Evolutionary conservation across 1,284 basidiomycete species (phyloP).

Genomic region (Leccinum pachyderme): DNA sequence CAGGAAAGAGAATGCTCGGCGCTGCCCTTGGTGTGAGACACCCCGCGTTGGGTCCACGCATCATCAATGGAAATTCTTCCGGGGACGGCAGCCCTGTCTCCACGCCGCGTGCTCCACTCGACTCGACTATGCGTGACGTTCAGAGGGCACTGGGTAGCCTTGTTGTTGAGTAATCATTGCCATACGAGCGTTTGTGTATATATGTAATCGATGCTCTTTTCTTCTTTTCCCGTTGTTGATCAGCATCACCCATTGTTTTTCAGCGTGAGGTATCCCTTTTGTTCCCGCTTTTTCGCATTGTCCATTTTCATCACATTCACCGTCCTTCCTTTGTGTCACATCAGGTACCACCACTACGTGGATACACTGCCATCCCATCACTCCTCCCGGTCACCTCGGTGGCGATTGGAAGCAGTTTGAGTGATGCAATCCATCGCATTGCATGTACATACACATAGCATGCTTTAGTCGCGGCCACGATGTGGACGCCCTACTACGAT

Average conservation of each 20-base stretch:
- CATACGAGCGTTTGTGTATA: slow-evolving; percentile 18
- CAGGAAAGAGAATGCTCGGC: slow-evolving; percentile 81
- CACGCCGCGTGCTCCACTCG: slow-evolving; percentile 42
- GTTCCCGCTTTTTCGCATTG: slow-evolving; percentile 12
- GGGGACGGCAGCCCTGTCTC: slow-evolving; percentile 21
- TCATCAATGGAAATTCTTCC: slow-evolving; percentile 42
- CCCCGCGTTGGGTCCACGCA: slow-evolving; percentile 62
- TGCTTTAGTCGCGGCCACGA: slow-evolving; percentile 15
- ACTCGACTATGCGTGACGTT: slow-evolving; percentile 68
- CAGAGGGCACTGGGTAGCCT: slow-evolving; percentile 76
- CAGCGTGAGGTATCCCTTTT: slow-evolving; percentile 4
- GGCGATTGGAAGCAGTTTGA: not conserved
- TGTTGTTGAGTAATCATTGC: slow-evolving; percentile 59
- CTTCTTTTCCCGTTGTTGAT: slow-evolving; percentile 13
- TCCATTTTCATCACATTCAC: slow-evolving; percentile 20
- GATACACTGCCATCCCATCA: slow-evolving; percentile 22
- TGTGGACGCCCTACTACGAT: not conserved
- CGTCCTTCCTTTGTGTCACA: slow-evolving; percentile 28
- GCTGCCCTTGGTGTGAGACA: slow-evolving; percentile 78
- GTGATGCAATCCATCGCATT: not conserved
- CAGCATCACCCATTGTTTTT: slow-evolving; percentile 17
- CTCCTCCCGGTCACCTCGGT: slow-evolving; percentile 3
- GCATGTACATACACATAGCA: slow-evolving; percentile 2
- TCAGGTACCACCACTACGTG: slow-evolving; percentile 25
- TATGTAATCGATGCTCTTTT: slow-evolving; percentile 14